These are phyloP conservation scores for Raffaelea deltoideospora DNA, from an alignment of 2,329 filamentous ascomycete species.

Conservation along the genomic window DNA sequence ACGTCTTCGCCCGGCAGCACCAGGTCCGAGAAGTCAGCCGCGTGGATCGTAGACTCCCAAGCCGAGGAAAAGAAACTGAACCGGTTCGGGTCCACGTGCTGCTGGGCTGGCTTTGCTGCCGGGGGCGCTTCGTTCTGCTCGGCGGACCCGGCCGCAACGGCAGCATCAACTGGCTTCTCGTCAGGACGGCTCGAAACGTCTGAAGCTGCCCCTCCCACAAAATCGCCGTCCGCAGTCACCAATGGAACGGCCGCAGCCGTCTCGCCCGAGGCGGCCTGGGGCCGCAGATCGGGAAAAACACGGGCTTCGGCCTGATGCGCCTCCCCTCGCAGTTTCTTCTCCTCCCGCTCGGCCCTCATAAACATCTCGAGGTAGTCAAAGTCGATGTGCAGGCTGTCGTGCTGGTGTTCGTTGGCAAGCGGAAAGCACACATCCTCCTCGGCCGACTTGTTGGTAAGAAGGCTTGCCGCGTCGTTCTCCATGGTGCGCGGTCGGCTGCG, in stretches of 20 bases:
- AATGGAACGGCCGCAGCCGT: conserved; percentile 19
- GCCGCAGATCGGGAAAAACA: conserved; percentile 48
- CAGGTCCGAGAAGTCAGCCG: conserved; percentile 73
- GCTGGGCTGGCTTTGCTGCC: conserved; percentile 18
- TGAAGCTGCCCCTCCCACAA: conserved; percentile 37
- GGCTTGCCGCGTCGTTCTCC: conserved; percentile 46
- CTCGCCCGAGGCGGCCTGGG: conserved; percentile 16
- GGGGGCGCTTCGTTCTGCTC: too few relatives aligned
- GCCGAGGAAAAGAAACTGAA: conserved; percentile 97
- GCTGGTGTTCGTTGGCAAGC: conserved; percentile 47
- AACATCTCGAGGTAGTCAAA: conserved; percentile 93
- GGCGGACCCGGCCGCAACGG: conserved; percentile 15
- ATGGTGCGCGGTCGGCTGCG: conserved; percentile 39
- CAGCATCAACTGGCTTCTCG: conserved; percentile 30
- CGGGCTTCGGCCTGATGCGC: conserved; percentile 29
- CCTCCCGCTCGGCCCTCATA: conserved; percentile 46
- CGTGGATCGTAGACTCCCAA: conserved; percentile 84
- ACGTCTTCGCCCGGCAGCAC: conserved; percentile 82
- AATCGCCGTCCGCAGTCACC: conserved; percentile 39
- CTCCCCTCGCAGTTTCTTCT: too few relatives aligned
- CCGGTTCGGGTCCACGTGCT: conserved; percentile 51
- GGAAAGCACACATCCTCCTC: conserved; percentile 88
- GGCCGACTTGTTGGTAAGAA: conserved; percentile 52
- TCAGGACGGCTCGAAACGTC: conserved; percentile 22
- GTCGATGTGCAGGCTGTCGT: conserved; percentile 72